Evolutionary conservation across 2,329 filamentous ascomycete genomes (phyloP), one percentile per base, ranked within the genome.

Genomic region (Aspergillus versicolor): DNA sequence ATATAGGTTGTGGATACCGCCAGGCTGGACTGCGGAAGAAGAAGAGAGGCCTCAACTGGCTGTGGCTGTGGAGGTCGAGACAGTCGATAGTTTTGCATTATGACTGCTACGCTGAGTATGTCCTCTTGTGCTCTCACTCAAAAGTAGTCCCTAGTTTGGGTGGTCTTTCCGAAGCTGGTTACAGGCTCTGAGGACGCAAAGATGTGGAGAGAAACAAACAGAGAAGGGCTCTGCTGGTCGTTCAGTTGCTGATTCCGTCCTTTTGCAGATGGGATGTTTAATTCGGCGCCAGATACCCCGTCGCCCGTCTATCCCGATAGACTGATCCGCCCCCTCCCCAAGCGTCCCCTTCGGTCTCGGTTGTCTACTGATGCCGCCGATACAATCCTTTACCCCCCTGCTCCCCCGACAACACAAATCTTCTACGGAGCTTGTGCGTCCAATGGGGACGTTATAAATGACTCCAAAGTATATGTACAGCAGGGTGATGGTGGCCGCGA

Each of bases 321-420:
- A 75, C 89, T 93, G 60, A 99, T 99, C 72, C 88, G 92, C 70
- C 94, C 94, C 56, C 80, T 99, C 59, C 94, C 94, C 43, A 94
- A 90, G 77, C 89, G 92, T 68, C 88, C 90, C 63, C 83, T 99
- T 54, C 90, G 92, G 67, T 92, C 94, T 72, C 87, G 91, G 56
- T 81, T 99, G 52, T 92, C 93, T 32, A 88, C 90, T 59, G 91
- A 96, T 73, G 87, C 90, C 66, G 91, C 90, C 56, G 88, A 89
- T 52, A 85, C 88, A 30, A 94, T 97, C 66, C 82, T 88, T 65
- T 96, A 91, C 67, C 92, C 93, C 8, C 86, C 90, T 4, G 84
- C 87, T 13, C 88, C 87, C 38, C 83, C 86, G 22, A 83, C 84
- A 7, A 84, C 87, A 7, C 88, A 90, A 42, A 80, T 96, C 42